Evolutionary conservation across 805 yeast species (phyloP), one percentile per base, ranked within the genome.

Genomic region (Candida maltosa): DNA sequence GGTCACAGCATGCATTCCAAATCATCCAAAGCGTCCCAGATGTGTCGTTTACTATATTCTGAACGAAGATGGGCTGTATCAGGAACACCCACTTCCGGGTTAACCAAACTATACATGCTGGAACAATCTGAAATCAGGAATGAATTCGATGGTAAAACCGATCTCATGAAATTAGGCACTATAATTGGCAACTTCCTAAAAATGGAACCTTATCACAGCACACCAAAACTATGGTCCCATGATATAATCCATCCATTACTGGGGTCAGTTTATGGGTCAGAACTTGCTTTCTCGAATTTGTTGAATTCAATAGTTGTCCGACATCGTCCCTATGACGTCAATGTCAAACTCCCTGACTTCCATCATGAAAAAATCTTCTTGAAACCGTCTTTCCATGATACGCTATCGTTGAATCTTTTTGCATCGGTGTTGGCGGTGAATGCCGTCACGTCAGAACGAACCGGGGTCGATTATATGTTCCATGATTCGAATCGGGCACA

Each of bases 31-130:
- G 67, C 75, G 0, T 79, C 75, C 6, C 48, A 55, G 6, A 49
- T 76, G 22, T 77, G 84, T 14, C 64, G 62, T 22, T 56, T 61
- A 16, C 48, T 83, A 30, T 52, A 57, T 31, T 73, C 75, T 6
- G 89, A 82, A 47, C 64, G 87, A 33, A 68, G 75, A 40, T 82
- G 89, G 89, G 78, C 80, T 0, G 85, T 82, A 1, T 77, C 84
- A 0, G 88, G 89, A 20, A 82, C 89, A 0, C 88, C 88, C 4
- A 81, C 87, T 0, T 70, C 83, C 0, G 89, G 89, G 0, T 58
- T 82, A 34, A 79, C 87, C 0, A 70, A 69, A 29, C 49, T 78
- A 6, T 74, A 76, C 42, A 70, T 80, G 65, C 65, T 65, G 34
- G 68, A 67, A 34, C 51, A 49, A 16, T 48, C 50, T 4, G 37